phyloP scores from a whole-genome alignment of 2,329 filamentous ascomycete species.

The Hymenoscyphus fraxineus region DNA sequence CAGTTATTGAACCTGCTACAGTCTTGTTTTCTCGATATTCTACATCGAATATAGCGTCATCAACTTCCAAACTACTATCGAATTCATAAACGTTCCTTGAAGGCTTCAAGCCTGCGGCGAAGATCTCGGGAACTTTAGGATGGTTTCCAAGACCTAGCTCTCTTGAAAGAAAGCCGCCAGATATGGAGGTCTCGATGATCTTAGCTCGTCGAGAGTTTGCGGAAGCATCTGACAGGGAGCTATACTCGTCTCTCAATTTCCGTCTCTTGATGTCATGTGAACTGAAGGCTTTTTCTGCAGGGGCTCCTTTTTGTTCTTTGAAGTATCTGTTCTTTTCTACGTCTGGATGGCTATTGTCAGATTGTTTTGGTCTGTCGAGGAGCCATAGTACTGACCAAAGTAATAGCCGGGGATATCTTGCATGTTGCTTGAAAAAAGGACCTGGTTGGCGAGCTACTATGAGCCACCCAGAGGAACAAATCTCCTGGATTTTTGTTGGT shows the following conservation, averaged over 20 bases:
- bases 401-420: conserved; percentile 51
- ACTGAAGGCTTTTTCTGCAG: conserved; percentile 50
- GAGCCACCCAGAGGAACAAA: conserved; percentile 10
- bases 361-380: background rate
- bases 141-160: conserved; percentile 9
- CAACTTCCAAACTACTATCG: background rate
- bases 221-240: conserved; percentile 13
- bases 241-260: conserved; percentile 42
- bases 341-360: conserved; percentile 40
- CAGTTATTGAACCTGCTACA: conserved; percentile 2
- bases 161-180: conserved; percentile 24
- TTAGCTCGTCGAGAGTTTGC: conserved; percentile 17
- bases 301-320: conserved; percentile 54
- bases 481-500: background rate
- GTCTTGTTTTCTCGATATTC: conserved; percentile 11
- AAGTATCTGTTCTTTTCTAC: conserved; percentile 62
- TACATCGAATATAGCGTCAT: conserved; percentile 18
- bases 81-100: background rate
- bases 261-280: conserved; percentile 56
- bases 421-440: background rate
- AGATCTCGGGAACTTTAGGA: background rate
- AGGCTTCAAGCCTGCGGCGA: conserved; percentile 1
- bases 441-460: background rate
- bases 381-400: conserved; percentile 40
- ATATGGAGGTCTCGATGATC: conserved; percentile 19